These are phyloP conservation scores for Scheffersomyces segobiensis DNA, from an alignment of 1,139 yeast species.

Conservation along the genomic window DNA sequence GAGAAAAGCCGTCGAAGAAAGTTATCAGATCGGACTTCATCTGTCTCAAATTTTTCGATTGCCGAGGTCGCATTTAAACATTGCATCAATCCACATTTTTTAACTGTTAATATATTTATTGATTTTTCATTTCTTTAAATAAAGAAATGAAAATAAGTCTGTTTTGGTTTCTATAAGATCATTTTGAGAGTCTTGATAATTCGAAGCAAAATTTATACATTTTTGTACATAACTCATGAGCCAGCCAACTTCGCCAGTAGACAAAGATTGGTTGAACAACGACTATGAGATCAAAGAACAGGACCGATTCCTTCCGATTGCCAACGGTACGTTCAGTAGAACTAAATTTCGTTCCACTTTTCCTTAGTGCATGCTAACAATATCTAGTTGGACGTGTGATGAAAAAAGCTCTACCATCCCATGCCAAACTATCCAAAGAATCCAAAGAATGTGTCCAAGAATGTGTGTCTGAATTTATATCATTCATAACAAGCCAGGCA, in stretches of 20 bases:
- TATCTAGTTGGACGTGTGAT: conserved; percentile 33
- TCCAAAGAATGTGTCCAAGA: conserved; percentile 55
- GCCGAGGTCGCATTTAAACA: neutral
- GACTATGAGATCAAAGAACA: conserved; percentile 69
- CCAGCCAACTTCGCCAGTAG: conserved; percentile 1
- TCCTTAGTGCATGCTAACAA: neutral
- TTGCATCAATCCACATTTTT: neutral
- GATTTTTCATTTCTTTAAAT: neutral
- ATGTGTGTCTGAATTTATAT: conserved; percentile 57
- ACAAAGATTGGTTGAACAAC: conserved; percentile 17
- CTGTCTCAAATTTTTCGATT: neutral
- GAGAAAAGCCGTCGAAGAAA: neutral
- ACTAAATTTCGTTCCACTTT: neutral
- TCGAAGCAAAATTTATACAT: neutral
- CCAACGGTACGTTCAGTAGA: conserved; percentile 52
- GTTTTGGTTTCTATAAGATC: neutral
- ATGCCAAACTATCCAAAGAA: conserved; percentile 51
- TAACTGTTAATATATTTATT: neutral
- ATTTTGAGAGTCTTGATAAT: neutral
- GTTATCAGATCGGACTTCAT: neutral
- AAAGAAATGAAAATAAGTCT: neutral
- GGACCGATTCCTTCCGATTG: conserved; percentile 83
- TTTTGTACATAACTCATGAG: neutral
- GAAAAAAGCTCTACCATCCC: conserved; percentile 47
- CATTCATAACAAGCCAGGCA: conserved; percentile 65